phyloP scores from a whole-genome alignment of 148 eudicot genomes.

The Rhododendron vialii region DNA sequence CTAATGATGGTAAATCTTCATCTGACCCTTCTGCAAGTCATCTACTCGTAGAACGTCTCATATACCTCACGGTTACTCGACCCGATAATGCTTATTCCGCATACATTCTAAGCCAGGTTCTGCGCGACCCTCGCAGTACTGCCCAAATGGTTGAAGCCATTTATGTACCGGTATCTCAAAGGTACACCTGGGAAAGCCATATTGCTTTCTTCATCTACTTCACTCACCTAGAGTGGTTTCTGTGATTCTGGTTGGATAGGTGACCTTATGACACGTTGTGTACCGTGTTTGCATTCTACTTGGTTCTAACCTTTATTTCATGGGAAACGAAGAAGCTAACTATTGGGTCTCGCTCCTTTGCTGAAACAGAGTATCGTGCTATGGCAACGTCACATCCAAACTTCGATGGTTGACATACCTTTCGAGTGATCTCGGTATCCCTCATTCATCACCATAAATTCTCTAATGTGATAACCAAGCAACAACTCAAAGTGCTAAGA shows the following conservation, averaged over 20 bases:
- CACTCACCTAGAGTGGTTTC: neutral
- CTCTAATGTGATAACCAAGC: neutral
- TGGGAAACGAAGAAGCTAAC: neutral
- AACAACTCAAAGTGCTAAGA: neutral
- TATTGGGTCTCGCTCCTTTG: neutral
- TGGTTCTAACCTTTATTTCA: neutral
- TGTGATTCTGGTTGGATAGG: neutral
- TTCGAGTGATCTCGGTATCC: neutral
- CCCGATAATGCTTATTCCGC: neutral
- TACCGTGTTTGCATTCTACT: neutral
- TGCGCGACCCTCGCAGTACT: neutral
- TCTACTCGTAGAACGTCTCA: too few relatives aligned
- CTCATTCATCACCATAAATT: neutral
- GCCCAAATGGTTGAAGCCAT: neutral
- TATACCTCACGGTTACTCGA: too few relatives aligned
- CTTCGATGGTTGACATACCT: neutral
- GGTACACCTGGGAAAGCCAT: neutral
- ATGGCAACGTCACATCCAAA: neutral
- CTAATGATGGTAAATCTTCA: too few relatives aligned
- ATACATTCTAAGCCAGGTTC: neutral
- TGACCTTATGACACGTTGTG: neutral
- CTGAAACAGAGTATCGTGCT: neutral
- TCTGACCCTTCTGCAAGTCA: too few relatives aligned
- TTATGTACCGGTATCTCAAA: neutral
- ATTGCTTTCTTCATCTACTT: neutral